Percentiles rank a stretch among this genome's conserved stretches.
Evolutionary conservation across 768 basidiomycete species (phyloP).

Genomic region (Lactarius deliciosus): DNA sequence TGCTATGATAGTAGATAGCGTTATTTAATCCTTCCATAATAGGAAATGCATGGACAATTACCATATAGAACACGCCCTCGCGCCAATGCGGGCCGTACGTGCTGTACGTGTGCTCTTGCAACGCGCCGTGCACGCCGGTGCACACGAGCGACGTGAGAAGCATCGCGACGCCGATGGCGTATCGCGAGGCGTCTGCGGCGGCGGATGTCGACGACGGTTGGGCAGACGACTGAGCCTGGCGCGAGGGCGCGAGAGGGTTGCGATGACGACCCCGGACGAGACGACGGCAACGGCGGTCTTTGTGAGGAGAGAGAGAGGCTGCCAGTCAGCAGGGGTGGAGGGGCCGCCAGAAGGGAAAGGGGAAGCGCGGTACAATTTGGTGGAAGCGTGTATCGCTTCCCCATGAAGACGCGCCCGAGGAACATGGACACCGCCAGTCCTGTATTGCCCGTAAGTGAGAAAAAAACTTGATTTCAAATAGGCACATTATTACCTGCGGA

Average conservation of each 20-base stretch:
- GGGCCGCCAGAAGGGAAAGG: background rate
- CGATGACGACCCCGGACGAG: conserved; percentile 66
- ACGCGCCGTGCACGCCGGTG: conserved; percentile 64
- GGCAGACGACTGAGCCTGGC: conserved; percentile 33
- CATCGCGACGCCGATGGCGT: conserved; percentile 67
- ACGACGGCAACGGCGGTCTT: conserved; percentile 68
- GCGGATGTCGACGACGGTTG: conserved; percentile 11
- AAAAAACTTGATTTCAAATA: no score
- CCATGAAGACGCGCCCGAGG: conserved; percentile 26
- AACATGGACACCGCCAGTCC: conserved; percentile 30
- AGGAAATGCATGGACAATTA: conserved; percentile 32
- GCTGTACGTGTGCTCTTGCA: conserved; percentile 76
- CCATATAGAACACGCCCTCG: conserved; percentile 84
- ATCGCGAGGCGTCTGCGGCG: conserved; percentile 37
- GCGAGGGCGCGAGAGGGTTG: conserved; percentile 63
- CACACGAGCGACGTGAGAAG: conserved; percentile 64
- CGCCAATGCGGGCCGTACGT: conserved; percentile 78
- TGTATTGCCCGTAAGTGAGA: background rate
- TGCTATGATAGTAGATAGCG: conserved; percentile 43
- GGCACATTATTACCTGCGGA: conserved; percentile 58
- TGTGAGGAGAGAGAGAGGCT: background rate
- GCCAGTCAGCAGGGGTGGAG: conserved; percentile 4
- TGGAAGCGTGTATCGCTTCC: conserved; percentile 21
- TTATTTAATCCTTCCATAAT: no score
- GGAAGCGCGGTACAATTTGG: conserved; percentile 15